phyloP scores from a whole-genome alignment of 805 yeast species.

The Vanderwaltozyma tropicalis region DNA sequence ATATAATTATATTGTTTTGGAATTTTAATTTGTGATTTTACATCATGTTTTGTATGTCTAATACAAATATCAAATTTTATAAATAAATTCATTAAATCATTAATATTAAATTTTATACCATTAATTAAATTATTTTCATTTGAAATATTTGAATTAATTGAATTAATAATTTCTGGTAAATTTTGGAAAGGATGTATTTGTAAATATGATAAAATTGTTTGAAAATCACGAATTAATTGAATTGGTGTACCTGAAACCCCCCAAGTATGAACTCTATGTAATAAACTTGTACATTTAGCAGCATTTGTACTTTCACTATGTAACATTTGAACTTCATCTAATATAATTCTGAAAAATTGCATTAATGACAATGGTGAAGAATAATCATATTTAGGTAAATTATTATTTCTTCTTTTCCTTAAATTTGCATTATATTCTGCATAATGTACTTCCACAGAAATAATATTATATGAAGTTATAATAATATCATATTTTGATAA shows the following conservation, averaged over 20 bases:
- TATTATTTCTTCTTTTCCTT: constrained; percentile 24
- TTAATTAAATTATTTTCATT: constrained; percentile 4
- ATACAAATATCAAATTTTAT: constrained; percentile 37
- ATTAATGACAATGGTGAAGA: constrained; percentile 73
- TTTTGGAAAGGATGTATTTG: constrained; percentile 55
- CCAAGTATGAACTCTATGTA: constrained; percentile 88
- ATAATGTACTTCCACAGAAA: constrained; percentile 67
- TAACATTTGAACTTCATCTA: constrained; percentile 95
- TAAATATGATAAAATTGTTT: constrained; percentile 59
- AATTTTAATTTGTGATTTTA: constrained; percentile 59
- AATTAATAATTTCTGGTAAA: constrained; percentile 10
- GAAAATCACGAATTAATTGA: constrained; percentile 55
- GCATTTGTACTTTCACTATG: constrained; percentile 59
- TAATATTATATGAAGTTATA: constrained; percentile 62
- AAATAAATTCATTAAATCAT: constrained; percentile 45
- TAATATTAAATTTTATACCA: constrained; percentile 22
- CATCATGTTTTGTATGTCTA: constrained; percentile 80
- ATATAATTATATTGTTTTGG: constrained; percentile 72
- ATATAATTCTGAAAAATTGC: constrained; percentile 80
- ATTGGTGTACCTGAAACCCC: constrained; percentile 96
- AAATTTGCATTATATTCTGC: constrained; percentile 56
- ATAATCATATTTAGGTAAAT: constrained; percentile 36
- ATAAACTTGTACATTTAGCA: constrained; percentile 65
- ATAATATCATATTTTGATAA: constrained; percentile 64
- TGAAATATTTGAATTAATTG: not conserved